Evolutionary conservation across 768 basidiomycete genomes (phyloP), one percentile per base, ranked within the genome.

Genomic region (Trametes gibbosa): DNA sequence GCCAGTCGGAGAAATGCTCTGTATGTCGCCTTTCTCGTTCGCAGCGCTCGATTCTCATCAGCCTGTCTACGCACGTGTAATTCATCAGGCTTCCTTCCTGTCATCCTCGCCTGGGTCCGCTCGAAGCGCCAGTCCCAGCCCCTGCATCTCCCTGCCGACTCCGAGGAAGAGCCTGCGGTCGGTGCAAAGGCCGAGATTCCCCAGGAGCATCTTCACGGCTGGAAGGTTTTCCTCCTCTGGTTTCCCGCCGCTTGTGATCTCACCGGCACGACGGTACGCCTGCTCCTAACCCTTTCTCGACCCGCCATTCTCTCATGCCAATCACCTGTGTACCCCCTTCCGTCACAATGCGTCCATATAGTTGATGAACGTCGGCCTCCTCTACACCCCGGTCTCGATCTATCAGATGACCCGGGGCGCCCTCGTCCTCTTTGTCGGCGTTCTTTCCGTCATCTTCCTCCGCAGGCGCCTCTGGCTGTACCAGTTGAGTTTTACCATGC

Each of bases 381-480:
- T 99, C 37, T 93, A 95, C 73, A 95, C 95, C 1, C 96, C 96
- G 27, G 97, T 99, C 54, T 95, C 92, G 42, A 93, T 98, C 66
- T 98, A 92, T 78, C 96, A 97, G 74, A 96, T 97, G 95, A 92
- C 87, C 61, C 86, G 90, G 58, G 95, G 95, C 50, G 89, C 93
- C 42, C 85, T 97, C 57, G 93, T 97, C 48, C 82, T 96, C 53
- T 98, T 95, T 74, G 96, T 98, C 59, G 96, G 94, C 46, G 69
- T 91, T 55, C 83, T 98, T 65, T 91, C 89, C 50, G 95, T 98
- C 68, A 71, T 95, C 56, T 98, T 98, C 80, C 85, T 99, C 58
- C 83, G 81, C 50, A 86, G 95, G 64, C 83, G 81, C 61, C 84
- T 96, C 45, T 92, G 86, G 84, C 77, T 91, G 53, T 95, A 95